Evolutionary conservation across 768 basidiomycete species (phyloP).

Genomic region (Lactifluus pinguis): DNA sequence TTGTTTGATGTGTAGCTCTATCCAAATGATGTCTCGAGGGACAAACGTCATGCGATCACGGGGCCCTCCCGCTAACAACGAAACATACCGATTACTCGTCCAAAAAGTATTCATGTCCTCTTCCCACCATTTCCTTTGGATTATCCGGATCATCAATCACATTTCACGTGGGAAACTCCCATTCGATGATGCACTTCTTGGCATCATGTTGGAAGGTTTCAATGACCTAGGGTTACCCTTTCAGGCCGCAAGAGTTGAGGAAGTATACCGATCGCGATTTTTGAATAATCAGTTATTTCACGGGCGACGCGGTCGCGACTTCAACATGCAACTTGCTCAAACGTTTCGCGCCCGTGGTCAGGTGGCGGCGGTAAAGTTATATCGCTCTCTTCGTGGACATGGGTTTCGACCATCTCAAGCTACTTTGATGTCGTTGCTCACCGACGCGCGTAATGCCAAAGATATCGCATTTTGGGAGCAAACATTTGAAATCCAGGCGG

Average conservation of each 20-base stretch:
- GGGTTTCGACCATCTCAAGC: slow-evolving; percentile 16
- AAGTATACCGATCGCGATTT: slow-evolving; percentile 13
- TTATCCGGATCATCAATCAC: slow-evolving; percentile 9
- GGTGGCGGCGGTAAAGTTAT: background rate
- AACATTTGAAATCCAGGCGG: slow-evolving; percentile 33
- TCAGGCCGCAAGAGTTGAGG: slow-evolving; percentile 15
- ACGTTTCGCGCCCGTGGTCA: slow-evolving; percentile 1
- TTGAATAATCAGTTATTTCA: background rate
- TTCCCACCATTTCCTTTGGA: slow-evolving; percentile 10
- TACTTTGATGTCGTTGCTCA: slow-evolving; percentile 11
- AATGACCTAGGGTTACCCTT: slow-evolving; percentile 2
- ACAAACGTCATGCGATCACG: slow-evolving; percentile 26
- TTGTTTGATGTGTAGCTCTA: slow-evolving; percentile 21
- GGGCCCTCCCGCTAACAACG: slow-evolving; percentile 35
- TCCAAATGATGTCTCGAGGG: slow-evolving; percentile 13
- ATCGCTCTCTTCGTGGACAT: background rate
- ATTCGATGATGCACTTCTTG: slow-evolving; percentile 15
- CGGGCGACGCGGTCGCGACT: background rate
- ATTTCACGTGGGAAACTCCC: slow-evolving; percentile 11
- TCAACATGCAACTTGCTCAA: slow-evolving; percentile 8
- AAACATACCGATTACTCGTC: slow-evolving; percentile 43
- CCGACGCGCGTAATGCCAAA: background rate
- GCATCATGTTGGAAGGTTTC: slow-evolving; percentile 19
- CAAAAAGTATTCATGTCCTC: slow-evolving; percentile 30
- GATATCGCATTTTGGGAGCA: slow-evolving; percentile 28